phyloP scores from a whole-genome alignment of 2,329 filamentous ascomycete species.

The Proliferodiscus dingleyae region DNA sequence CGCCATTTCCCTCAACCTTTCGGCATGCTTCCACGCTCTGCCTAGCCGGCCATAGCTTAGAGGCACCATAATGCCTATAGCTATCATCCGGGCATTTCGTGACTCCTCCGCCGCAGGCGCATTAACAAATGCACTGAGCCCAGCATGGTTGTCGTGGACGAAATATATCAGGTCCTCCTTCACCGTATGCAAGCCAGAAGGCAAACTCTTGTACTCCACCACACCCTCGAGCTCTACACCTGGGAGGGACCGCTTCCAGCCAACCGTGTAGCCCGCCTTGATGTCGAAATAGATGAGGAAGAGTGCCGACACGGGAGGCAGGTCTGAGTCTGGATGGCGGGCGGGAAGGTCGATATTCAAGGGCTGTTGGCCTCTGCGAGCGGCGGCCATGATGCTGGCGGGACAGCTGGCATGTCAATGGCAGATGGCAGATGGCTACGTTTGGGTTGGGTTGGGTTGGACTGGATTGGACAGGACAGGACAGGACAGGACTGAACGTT shows the following conservation, averaged over 20 bases:
- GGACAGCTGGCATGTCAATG: slow-evolving; percentile 4
- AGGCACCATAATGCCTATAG: slow-evolving; percentile 83
- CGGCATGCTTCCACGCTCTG: slow-evolving; percentile 82
- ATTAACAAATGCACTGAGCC: slow-evolving; percentile 88
- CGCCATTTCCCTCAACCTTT: slow-evolving; percentile 69
- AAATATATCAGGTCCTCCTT: slow-evolving; percentile 90
- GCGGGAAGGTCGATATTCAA: slow-evolving; percentile 28
- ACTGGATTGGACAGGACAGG: too few species aligned
- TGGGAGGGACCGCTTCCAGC: slow-evolving; percentile 72
- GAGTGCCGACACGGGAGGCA: slow-evolving; percentile 66
- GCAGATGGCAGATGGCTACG: too few species aligned
- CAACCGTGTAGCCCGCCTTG: slow-evolving; percentile 85
- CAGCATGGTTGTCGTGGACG: slow-evolving; percentile 76
- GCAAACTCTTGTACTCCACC: slow-evolving; percentile 94
- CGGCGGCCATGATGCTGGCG: slow-evolving; percentile 25
- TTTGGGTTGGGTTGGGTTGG: too few species aligned
- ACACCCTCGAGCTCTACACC: slow-evolving; percentile 75
- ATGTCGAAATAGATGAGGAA: slow-evolving; percentile 92
- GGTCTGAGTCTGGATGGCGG: slow-evolving; percentile 35
- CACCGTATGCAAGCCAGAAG: slow-evolving; percentile 87
- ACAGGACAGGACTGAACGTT: too few species aligned
- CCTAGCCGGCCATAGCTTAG: slow-evolving; percentile 81
- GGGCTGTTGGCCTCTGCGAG: slow-evolving; percentile 30
- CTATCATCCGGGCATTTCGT: slow-evolving; percentile 87
- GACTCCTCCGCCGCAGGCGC: slow-evolving; percentile 71